phyloP scores from a whole-genome alignment of 176 grass and related monocot genomes.

The Phoenix dactylifera region DNA sequence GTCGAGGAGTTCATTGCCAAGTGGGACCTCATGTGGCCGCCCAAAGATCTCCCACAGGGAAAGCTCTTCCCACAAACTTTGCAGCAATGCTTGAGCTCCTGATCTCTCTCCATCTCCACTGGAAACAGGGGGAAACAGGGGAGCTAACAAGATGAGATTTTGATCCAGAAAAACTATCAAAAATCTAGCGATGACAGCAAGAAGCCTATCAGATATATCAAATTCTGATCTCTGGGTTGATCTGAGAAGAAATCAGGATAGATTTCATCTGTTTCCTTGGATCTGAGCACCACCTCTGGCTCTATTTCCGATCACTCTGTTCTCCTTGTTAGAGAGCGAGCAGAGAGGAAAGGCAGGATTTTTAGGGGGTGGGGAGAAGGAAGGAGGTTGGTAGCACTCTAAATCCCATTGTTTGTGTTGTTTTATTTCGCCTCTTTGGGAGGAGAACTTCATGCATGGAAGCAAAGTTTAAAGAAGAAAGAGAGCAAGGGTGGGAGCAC shows the following conservation, averaged over 20 bases:
- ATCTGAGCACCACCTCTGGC: no score
- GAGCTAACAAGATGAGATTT: no score
- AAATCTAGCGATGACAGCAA: neutral
- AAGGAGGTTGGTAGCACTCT: no score
- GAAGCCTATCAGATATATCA: neutral
- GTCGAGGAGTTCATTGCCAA: no score
- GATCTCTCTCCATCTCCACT: conserved; percentile 3
- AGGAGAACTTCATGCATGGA: conserved; percentile 23
- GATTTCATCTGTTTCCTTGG: neutral
- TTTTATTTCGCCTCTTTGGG: neutral
- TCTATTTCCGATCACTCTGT: no score
- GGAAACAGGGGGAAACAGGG: no score
- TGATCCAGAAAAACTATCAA: no score
- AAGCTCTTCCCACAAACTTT: conserved; percentile 58
- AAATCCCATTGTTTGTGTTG: no score
- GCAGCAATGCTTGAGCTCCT: conserved; percentile 29
- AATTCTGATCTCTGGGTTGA: neutral
- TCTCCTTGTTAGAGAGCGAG: no score
- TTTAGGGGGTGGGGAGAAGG: no score
- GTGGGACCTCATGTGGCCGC: no score
- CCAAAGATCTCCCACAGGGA: conserved; percentile 29
- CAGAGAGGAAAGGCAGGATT: no score
- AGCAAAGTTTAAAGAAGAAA: conserved; percentile 21
- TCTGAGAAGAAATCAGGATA: neutral
- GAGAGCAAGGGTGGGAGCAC: neutral